Conservation (phyloP, 441 rosid species). For the Brassica balearica region DNA sequence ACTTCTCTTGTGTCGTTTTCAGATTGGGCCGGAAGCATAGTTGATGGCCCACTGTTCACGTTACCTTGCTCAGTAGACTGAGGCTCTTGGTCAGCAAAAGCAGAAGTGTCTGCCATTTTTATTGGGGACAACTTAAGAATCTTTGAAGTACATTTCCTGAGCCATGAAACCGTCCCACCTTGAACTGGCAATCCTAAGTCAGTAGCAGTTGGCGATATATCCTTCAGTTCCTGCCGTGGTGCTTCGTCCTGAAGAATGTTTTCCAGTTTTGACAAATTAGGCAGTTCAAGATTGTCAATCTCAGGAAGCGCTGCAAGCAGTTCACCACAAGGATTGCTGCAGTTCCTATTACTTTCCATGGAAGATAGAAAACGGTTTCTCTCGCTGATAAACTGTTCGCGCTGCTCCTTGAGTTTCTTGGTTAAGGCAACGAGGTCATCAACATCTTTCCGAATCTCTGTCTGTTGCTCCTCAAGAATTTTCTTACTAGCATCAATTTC, state of each 20-base stretch:
- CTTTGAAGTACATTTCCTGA: conserved; percentile 85
- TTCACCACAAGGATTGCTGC: conserved; percentile 53
- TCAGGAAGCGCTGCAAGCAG: conserved; percentile 78
- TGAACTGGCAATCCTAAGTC: conserved; percentile 49
- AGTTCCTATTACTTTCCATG: conserved; percentile 74
- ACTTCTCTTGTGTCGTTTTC: conserved; percentile 52
- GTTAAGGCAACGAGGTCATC: conserved; percentile 84
- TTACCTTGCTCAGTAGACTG: conserved; percentile 43
- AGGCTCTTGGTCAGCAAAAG: conserved; percentile 43
- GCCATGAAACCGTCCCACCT: conserved; percentile 72
- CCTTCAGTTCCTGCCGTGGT: conserved; percentile 21
- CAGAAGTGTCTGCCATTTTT: conserved; percentile 54
- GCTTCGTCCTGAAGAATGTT: conserved; percentile 44
- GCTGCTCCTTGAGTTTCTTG: conserved; percentile 50
- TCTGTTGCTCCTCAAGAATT: conserved; percentile 80
- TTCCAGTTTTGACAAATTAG: conserved; percentile 49
- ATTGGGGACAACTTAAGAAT: conserved; percentile 78
- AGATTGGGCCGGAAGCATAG: conserved; percentile 57
- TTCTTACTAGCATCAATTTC: conserved; percentile 69
- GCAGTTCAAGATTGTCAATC: conserved; percentile 60
- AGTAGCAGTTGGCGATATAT: too few relatives aligned
- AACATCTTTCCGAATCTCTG: conserved; percentile 82
- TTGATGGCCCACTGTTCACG: conserved; percentile 51
- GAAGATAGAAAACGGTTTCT: conserved; percentile 45
- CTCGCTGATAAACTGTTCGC: conserved; percentile 68